Conservation (phyloP, 495 filamentous ascomycete genomes). For the Aspergillus bridgeri region DNA sequence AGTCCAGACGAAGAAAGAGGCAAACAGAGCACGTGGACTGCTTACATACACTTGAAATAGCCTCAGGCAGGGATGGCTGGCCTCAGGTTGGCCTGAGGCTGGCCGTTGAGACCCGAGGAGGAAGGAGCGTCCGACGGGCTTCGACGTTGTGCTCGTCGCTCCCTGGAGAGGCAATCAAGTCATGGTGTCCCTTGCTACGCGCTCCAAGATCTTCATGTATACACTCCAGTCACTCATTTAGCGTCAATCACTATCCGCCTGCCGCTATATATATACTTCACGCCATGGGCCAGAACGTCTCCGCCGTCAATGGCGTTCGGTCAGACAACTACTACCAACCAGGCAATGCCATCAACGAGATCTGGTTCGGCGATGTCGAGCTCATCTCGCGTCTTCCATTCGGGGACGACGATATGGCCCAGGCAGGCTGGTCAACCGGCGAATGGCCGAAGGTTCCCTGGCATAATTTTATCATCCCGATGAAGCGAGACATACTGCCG, state of each 20-base stretch:
- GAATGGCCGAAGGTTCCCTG: conserved; percentile 39
- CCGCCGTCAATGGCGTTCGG: conserved; percentile 31
- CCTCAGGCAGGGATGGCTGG: too few species aligned
- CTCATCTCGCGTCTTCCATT: conserved; percentile 39
- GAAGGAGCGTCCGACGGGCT: neutral
- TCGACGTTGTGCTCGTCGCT: neutral
- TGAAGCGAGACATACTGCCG: conserved; percentile 20
- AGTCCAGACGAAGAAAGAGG: neutral
- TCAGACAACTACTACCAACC: conserved; percentile 31
- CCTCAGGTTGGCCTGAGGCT: too few species aligned
- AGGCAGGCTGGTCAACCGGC: conserved; percentile 30
- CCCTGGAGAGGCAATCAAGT: neutral
- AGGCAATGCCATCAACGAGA: conserved; percentile 39
- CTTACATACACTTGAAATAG: neutral
- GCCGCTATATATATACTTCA: neutral
- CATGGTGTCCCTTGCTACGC: neutral
- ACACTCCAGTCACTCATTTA: neutral
- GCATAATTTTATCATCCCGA: conserved; percentile 42
- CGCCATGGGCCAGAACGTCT: conserved; percentile 35
- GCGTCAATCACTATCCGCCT: neutral
- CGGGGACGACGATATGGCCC: conserved; percentile 33
- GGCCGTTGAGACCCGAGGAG: too few species aligned
- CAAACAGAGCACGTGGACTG: neutral
- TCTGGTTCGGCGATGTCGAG: conserved; percentile 35
- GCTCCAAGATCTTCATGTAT: neutral